Evolutionary conservation across 805 yeast genomes (phyloP).

Genomic region (Teunomyces panamensis): DNA sequence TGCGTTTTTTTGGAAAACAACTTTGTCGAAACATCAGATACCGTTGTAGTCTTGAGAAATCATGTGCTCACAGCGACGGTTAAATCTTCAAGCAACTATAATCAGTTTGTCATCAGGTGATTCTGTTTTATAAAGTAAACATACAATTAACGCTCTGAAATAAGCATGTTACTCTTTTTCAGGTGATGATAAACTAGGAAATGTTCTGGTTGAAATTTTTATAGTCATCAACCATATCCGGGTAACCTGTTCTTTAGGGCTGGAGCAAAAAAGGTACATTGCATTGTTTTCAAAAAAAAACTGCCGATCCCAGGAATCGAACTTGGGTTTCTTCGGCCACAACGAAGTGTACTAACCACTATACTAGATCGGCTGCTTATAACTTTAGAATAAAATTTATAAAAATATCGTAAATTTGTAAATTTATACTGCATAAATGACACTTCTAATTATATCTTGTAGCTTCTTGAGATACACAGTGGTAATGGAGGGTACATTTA

Average conservation of each 20-base stretch:
- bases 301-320: conserved; percentile 53
- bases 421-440: not conserved
- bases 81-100: conserved; percentile 25
- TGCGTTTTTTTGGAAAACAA: not conserved
- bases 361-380: conserved; percentile 42
- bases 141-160: not conserved
- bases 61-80: conserved; percentile 63
- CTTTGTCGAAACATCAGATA: conserved; percentile 58
- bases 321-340: conserved; percentile 51
- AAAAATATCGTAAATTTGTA: not conserved
- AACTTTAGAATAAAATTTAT: not conserved
- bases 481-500: conserved; percentile 13
- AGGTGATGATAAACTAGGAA: not conserved
- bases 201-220: not conserved
- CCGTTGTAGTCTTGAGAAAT: conserved; percentile 95
- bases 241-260: conserved; percentile 1
- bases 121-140: conserved; percentile 6
- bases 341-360: conserved; percentile 50
- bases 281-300: conserved; percentile 11
- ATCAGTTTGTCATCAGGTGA: conserved; percentile 17
- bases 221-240: not conserved
- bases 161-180: not conserved
- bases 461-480: not conserved
- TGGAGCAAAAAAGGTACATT: not conserved
- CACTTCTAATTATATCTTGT: not conserved